These are phyloP conservation scores for Fonticula alba DNA, from an alignment of 78 protist species.

Conservation along the genomic window DNA sequence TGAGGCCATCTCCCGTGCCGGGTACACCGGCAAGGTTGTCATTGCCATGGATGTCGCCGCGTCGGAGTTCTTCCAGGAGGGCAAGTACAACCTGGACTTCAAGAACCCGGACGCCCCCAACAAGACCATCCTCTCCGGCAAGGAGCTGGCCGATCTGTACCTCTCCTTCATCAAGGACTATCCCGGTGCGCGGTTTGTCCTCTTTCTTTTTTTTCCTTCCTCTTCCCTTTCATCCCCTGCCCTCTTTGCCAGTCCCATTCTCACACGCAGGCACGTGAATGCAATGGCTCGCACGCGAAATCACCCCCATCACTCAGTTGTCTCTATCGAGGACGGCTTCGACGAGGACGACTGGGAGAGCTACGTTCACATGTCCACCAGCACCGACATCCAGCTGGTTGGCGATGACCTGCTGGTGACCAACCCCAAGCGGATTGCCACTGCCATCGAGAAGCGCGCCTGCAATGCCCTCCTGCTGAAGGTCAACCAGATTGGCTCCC, in stretches of 20 bases:
- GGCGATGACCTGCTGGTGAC: conserved; percentile 97
- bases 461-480: conserved; percentile 93
- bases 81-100: conserved; percentile 89
- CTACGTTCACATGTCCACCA: conserved; percentile 29
- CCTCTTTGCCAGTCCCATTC: no score
- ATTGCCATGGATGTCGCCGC: conserved; percentile 93
- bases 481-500: conserved; percentile 91
- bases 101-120: conserved; percentile 32
- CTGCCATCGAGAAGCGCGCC: conserved; percentile 71
- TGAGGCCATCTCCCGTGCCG: conserved; percentile 89
- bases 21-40: conserved; percentile 68
- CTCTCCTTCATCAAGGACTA: conserved; percentile 1
- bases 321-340: conserved; percentile 94
- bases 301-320: conserved; percentile 66
- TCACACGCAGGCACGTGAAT: no score
- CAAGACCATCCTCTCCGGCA: conserved; percentile 17
- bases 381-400: conserved; percentile 62
- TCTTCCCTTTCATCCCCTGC: no score
- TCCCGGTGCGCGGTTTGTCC: neutral
- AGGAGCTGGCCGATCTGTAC: conserved; percentile 43
- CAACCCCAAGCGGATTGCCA: conserved; percentile 82
- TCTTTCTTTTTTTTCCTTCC: no score
- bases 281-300: conserved; percentile 24
- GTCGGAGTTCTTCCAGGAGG: conserved; percentile 75
- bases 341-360: conserved; percentile 95